Percentiles rank a stretch among this genome's conserved stretches.
These are phyloP conservation scores for Sugiyamaella floridensis DNA, from an alignment of 805 yeast species.

Conservation along the genomic window DNA sequence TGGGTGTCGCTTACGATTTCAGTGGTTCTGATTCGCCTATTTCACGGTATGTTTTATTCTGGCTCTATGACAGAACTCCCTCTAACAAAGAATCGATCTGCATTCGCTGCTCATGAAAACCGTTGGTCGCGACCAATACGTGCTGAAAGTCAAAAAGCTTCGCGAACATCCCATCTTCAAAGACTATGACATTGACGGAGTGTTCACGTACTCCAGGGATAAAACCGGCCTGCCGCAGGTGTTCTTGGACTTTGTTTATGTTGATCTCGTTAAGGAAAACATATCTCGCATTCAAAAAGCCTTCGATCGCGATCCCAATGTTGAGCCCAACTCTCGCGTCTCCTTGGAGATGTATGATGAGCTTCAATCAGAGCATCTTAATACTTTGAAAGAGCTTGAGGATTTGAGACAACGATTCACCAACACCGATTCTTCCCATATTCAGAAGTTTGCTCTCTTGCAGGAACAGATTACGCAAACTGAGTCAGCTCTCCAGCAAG, in stretches of 20 bases:
- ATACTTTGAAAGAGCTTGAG: constrained; percentile 17
- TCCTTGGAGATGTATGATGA: constrained; percentile 52
- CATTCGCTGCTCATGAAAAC: constrained; percentile 57
- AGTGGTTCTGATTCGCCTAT: constrained; percentile 50
- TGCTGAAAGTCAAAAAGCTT: constrained; percentile 65
- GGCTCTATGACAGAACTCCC: constrained; percentile 20
- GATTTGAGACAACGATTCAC: constrained; percentile 23
- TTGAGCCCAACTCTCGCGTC: constrained; percentile 61
- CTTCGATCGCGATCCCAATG: constrained; percentile 62
- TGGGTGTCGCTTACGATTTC: constrained; percentile 80
- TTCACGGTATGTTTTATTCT: constrained; percentile 17
- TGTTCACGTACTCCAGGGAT: constrained; percentile 51
- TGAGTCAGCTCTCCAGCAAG: constrained; percentile 32
- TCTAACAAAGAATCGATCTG: constrained; percentile 42
- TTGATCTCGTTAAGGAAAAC: constrained; percentile 62
- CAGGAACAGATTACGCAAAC: constrained; percentile 34
- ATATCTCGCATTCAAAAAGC: constrained; percentile 61
- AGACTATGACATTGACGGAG: constrained; percentile 46
- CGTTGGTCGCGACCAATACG: constrained; percentile 76
- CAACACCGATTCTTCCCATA: constrained; percentile 23
- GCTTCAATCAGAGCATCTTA: constrained; percentile 26
- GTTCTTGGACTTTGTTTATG: constrained; percentile 60
- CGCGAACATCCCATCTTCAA: constrained; percentile 51
- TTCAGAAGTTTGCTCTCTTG: constrained; percentile 26
- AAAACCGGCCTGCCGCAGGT: constrained; percentile 84